phyloP scores from a whole-genome alignment of 805 yeast species.

The Yarrowia sp. region DNA sequence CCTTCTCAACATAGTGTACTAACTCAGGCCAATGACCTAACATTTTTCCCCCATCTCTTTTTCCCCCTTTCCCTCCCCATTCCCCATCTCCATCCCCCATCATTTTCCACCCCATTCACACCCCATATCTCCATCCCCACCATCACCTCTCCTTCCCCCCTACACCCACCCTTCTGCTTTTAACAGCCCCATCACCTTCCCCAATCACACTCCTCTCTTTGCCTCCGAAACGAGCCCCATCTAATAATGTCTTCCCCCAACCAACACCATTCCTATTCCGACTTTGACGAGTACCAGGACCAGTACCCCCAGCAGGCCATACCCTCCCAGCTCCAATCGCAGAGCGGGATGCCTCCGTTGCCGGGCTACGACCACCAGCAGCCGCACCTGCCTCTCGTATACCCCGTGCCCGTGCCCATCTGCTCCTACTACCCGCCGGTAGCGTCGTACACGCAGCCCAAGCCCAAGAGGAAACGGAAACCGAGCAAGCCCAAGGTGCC shows the following conservation, averaged over 20 bases:
- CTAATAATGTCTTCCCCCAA: slow-evolving; percentile 13
- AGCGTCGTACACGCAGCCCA: slow-evolving; percentile 45
- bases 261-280: neutral
- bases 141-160: slow-evolving; percentile 3
- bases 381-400: slow-evolving; percentile 18
- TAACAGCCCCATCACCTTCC: slow-evolving; percentile 31
- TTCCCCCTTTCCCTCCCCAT: slow-evolving; percentile 6
- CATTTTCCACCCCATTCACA: neutral
- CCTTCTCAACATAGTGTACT: neutral
- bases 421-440: slow-evolving; percentile 45
- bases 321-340: neutral
- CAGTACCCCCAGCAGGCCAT: slow-evolving; percentile 16
- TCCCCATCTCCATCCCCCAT: neutral
- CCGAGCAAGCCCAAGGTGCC: slow-evolving; percentile 11
- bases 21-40: slow-evolving; percentile 36
- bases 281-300: slow-evolving; percentile 18
- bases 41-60: slow-evolving; percentile 10
- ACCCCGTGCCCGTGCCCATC: slow-evolving; percentile 32
- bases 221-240: slow-evolving; percentile 38
- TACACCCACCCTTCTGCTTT: slow-evolving; percentile 16
- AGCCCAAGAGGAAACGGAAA: slow-evolving; percentile 25
- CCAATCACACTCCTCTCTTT: slow-evolving; percentile 18
- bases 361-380: slow-evolving; percentile 3
- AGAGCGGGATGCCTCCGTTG: neutral
- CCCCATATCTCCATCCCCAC: neutral